phyloP scores from a whole-genome alignment of 2,329 filamentous ascomycete species.

The Alternaria ethzedia region DNA sequence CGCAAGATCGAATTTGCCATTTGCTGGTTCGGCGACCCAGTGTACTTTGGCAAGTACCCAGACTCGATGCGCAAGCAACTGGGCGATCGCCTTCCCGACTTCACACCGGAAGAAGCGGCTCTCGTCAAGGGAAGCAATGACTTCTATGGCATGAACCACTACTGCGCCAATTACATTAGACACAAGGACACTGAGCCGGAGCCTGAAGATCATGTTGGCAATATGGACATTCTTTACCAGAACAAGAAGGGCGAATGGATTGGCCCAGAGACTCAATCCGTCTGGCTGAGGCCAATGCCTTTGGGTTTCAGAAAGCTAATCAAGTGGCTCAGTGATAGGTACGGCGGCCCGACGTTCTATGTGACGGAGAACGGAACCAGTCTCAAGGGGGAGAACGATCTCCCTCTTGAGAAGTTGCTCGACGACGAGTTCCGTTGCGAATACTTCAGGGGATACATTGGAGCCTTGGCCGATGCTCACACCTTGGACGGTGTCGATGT shows the following conservation, averaged over 20 bases:
- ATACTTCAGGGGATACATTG: conserved; percentile 80
- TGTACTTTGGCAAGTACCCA: conserved; percentile 85
- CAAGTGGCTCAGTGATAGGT: conserved; percentile 68
- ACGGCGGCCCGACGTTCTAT: conserved; percentile 78
- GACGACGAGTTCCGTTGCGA: conserved; percentile 81
- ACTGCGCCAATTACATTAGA: conserved; percentile 86
- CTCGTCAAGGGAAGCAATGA: conserved; percentile 88
- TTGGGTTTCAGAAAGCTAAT: conserved; percentile 75
- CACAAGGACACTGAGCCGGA: conserved; percentile 68
- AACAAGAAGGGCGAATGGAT: conserved; percentile 76
- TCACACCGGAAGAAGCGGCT: conserved; percentile 72
- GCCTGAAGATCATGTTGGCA: conserved; percentile 73
- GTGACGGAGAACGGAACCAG: conserved; percentile 90
- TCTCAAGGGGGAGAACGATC: conserved; percentile 80
- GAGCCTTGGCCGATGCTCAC: conserved; percentile 75
- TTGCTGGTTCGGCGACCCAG: conserved; percentile 85
- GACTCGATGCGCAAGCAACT: conserved; percentile 83
- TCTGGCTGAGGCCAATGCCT: conserved; percentile 80
- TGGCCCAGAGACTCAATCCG: conserved; percentile 80
- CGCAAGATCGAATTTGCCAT: conserved; percentile 89
- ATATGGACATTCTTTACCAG: conserved; percentile 74
- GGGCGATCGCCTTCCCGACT: conserved; percentile 75
- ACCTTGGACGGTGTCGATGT: conserved; percentile 78
- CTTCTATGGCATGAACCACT: conserved; percentile 95
- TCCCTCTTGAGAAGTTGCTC: conserved; percentile 72